Percentiles rank a stretch among this genome's conserved stretches.
Conservation (phyloP, 192 early-diverging fungal genomes). For the Phlyctochytrium planicorne region DNA sequence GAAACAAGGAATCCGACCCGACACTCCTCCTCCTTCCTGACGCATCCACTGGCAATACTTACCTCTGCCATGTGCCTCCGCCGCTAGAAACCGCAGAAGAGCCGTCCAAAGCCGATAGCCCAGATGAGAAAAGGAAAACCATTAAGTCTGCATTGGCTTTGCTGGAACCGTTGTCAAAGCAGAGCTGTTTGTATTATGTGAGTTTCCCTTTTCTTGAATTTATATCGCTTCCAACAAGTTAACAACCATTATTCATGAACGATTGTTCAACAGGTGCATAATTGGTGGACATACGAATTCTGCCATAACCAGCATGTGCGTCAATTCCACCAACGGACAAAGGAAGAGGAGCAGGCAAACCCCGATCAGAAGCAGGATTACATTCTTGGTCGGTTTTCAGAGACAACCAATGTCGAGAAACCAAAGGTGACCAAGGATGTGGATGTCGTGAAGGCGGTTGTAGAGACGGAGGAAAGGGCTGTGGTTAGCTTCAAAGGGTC, state of each 20-base stretch:
- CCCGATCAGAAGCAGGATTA: slow-evolving; percentile 29
- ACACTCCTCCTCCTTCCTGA: not conserved
- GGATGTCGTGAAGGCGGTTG: slow-evolving; percentile 16
- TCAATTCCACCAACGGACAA: slow-evolving; percentile 56
- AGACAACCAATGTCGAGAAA: not conserved
- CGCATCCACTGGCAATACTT: not conserved
- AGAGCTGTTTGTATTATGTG: not conserved
- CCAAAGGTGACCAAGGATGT: not conserved
- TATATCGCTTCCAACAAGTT: too few relatives aligned
- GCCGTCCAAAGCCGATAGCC: not conserved
- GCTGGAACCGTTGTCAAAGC: not conserved
- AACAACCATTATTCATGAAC: too few relatives aligned
- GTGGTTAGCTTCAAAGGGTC: slow-evolving; percentile 62
- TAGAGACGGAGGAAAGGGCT: slow-evolving; percentile 11
- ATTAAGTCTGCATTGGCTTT: not conserved
- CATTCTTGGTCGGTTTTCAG: slow-evolving; percentile 20
- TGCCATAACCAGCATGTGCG: slow-evolving; percentile 67
- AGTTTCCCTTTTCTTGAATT: too few relatives aligned
- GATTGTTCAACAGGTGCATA: slow-evolving; percentile 30
- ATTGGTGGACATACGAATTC: slow-evolving; percentile 85
- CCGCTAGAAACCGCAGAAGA: not conserved
- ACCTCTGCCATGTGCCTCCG: not conserved
- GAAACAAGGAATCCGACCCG: not conserved
- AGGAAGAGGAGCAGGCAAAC: slow-evolving; percentile 29
- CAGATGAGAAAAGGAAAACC: not conserved